Base-by-base conservation (phyloP, 176 grass and related monocot genomes). In the Coix lacrymajobi region DNA sequence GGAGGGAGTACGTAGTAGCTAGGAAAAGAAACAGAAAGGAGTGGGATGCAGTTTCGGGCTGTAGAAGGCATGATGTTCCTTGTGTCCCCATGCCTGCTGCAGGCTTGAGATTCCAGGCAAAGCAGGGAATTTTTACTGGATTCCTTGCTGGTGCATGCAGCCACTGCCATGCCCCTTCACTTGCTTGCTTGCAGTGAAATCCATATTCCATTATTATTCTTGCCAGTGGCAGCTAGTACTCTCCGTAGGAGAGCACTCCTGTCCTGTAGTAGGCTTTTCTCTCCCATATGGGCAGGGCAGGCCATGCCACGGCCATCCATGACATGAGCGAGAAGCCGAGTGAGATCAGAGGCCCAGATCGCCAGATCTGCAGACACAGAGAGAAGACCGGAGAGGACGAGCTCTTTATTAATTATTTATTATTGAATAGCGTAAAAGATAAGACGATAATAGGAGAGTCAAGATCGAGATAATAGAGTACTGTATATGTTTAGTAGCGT, bases 171-270 rank as follows among this genome's bases (percentile, higher is more conserved):
- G 25, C 28, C 20, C 4, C 9, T 36, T n/a, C n/a, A n/a, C n/a
- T n/a, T 49, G 76, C 26, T 82, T 36, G 56, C 87, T 79, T 84
- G 75, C 81, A 48, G 76, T 80, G 61, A 79, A 75, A 80, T 69
- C 75, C 44, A 58, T 57, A 57, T 24, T 57, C 20, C 54, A 57
- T n/a, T 57, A 54, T 56, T 56, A 58, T 58, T 58, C 56, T n/a
- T 58, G 56, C 3, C 9, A 25, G 8, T 57, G 52, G 49, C 45
- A 48, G 46, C 16, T 19, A 49, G 46, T 17, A 15, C 43, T 11
- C 40, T 11, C 1, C 10, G 40, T 45, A n/a, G n/a, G n/a, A n/a
- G n/a, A n/a, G n/a, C n/a, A 45, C 44, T 45, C 44, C 13, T 45
- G n/a, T n/a, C n/a, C n/a, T n/a, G n/a, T n/a, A 19, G 15, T 17